phyloP scores from a whole-genome alignment of 1,284 basidiomycete genomes.

The Pseudozyma flocculosa region DNA sequence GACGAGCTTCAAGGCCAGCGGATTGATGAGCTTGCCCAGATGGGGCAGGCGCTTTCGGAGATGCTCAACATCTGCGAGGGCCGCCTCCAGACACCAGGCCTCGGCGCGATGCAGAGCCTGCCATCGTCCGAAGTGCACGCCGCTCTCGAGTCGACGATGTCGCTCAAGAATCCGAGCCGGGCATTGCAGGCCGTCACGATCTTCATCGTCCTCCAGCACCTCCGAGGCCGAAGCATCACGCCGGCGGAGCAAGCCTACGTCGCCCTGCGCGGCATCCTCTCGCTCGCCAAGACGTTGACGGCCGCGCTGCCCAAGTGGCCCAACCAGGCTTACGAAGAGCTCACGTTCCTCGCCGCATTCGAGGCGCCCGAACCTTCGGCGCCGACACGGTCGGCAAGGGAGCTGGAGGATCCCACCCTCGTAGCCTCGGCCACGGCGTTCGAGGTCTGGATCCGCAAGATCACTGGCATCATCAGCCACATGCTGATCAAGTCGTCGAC shows the following conservation, averaged over 20 bases:
- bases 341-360: slow-evolving; percentile 63
- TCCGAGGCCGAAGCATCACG: slow-evolving; percentile 1
- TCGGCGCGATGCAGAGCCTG: slow-evolving; percentile 56
- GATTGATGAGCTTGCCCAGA: slow-evolving; percentile 47
- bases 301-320: not conserved
- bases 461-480: slow-evolving; percentile 69
- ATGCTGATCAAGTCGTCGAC: slow-evolving; percentile 60
- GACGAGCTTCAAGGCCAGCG: not conserved
- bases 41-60: slow-evolving; percentile 70
- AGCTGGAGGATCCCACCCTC: slow-evolving; percentile 4
- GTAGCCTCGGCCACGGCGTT: slow-evolving; percentile 61
- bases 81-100: slow-evolving; percentile 57
- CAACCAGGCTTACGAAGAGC: slow-evolving; percentile 59
- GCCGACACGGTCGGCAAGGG: not conserved
- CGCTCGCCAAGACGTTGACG: not conserved
- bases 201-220: slow-evolving; percentile 7
- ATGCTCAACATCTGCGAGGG: slow-evolving; percentile 63
- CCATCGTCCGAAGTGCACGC: not conserved
- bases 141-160: not conserved
- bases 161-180: not conserved
- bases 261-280: slow-evolving; percentile 8
- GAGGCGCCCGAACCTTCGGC: not conserved
- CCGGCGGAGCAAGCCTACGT: slow-evolving; percentile 12
- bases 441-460: slow-evolving; percentile 67
- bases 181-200: slow-evolving; percentile 6